These are phyloP conservation scores for Euryodendron excelsum DNA, from an alignment of 148 eudicot genomes.

Conservation along the genomic window DNA sequence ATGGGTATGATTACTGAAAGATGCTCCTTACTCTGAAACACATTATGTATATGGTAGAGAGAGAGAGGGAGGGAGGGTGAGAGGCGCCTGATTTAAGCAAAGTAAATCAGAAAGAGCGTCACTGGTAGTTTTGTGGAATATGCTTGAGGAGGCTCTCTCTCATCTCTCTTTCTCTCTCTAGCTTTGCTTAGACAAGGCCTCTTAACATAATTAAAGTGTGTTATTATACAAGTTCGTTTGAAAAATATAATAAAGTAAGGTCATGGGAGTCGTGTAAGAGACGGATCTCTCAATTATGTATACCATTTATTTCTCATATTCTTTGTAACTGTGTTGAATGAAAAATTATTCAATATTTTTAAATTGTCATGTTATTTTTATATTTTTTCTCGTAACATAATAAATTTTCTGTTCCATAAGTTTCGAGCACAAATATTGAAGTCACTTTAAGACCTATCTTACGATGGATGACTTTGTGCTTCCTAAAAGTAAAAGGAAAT, in stretches of 20 bases:
- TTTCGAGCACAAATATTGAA: too few species aligned
- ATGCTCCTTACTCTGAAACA: conserved; percentile 17
- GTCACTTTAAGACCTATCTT: too few species aligned
- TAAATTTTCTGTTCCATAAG: too few species aligned
- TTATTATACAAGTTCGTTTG: conserved; percentile 7
- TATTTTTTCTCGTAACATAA: too few species aligned
- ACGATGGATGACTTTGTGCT: too few species aligned
- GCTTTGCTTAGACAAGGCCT: conserved; percentile 16
- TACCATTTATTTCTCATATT: neutral
- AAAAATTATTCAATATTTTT: too few species aligned
- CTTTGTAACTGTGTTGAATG: neutral
- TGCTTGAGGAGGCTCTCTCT: neutral
- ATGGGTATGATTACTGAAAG: conserved; percentile 10
- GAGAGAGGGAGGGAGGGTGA: neutral
- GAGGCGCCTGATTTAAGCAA: neutral
- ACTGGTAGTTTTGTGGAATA: neutral
- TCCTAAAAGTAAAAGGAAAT: too few species aligned
- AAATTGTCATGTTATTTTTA: too few species aligned
- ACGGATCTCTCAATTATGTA: conserved; percentile 9
- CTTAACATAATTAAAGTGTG: conserved; percentile 8
- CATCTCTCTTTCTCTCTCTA: neutral
- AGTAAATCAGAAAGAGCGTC: neutral
- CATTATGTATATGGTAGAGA: neutral
- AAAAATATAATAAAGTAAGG: neutral
- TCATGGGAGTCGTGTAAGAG: conserved; percentile 9